Conservation (phyloP, 2,329 filamentous ascomycete species). For the Cladosporium sp. region DNA sequence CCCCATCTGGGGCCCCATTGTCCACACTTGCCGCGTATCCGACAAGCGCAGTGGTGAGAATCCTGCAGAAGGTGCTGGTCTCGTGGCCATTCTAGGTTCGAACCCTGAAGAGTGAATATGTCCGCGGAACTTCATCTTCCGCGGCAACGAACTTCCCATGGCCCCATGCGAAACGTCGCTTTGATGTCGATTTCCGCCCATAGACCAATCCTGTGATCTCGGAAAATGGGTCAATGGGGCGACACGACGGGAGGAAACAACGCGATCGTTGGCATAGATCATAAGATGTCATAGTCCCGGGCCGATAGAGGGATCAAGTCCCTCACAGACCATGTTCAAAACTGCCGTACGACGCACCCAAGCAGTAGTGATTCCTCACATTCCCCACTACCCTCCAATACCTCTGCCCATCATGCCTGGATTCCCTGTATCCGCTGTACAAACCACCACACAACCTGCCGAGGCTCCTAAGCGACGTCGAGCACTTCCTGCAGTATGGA, state of each 20-base stretch:
- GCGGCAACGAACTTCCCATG: background rate
- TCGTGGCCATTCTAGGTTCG: no score
- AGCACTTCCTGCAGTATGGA: conserved; percentile 33
- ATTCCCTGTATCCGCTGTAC: conserved; percentile 1
- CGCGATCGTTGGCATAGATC: background rate
- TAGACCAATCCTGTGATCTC: background rate
- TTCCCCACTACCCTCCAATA: background rate
- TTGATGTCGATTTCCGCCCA: background rate
- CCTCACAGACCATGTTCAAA: conserved; percentile 14
- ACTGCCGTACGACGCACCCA: conserved; percentile 13
- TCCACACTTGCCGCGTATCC: no score
- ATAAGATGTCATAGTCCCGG: conserved; percentile 1
- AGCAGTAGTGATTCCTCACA: conserved; percentile 11
- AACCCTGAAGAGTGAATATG: no score
- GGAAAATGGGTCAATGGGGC: background rate
- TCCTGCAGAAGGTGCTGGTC: no score
- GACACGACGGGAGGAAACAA: background rate
- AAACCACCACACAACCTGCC: background rate
- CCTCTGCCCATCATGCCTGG: conserved; percentile 12
- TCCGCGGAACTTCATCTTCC: conserved; percentile 2
- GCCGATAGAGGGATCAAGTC: background rate
- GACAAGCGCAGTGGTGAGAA: no score
- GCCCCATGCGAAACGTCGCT: background rate
- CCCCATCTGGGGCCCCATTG: no score
- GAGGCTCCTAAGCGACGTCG: conserved; percentile 10